Conservation (phyloP, 805 yeast genomes). For the Candida silvicultrix region DNA sequence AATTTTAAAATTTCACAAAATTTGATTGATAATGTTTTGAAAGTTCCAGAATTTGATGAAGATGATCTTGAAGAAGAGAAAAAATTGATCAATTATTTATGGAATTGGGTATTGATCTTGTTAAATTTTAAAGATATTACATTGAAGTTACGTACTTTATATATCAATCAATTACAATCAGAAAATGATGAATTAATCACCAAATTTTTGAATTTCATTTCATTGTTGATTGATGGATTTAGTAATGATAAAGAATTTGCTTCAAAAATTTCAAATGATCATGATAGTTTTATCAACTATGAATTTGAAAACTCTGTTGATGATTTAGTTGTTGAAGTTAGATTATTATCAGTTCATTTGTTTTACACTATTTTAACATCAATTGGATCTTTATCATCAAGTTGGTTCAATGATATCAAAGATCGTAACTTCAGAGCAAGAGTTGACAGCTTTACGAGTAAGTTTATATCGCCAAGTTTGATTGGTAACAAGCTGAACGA, state of each 20-base stretch:
- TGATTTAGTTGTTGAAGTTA: conserved; percentile 22
- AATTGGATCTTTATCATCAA: conserved; percentile 51
- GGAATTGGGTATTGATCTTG: conserved; percentile 65
- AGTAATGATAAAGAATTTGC: conserved; percentile 17
- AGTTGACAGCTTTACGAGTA: conserved; percentile 57
- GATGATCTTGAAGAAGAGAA: conserved; percentile 30
- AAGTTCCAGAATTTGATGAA: conserved; percentile 28
- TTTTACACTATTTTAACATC: conserved; percentile 42
- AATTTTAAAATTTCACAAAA: conserved; percentile 23
- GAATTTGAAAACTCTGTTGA: conserved; percentile 4
- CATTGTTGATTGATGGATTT: conserved; percentile 43
- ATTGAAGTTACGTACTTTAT: conserved; percentile 53
- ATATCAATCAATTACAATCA: conserved; percentile 48
- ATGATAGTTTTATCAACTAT: conserved; percentile 19
- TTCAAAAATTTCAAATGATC: conserved; percentile 11
- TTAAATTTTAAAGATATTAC: conserved; percentile 60
- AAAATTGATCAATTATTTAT: conserved; percentile 39
- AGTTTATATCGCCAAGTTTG: conserved; percentile 57
- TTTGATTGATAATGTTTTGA: conserved; percentile 30
- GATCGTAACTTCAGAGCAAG: conserved; percentile 56
- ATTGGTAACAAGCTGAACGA: conserved; percentile 50
- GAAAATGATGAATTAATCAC: conserved; percentile 37
- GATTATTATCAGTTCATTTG: conserved; percentile 40
- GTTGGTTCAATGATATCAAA: conserved; percentile 68
- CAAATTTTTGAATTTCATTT: conserved; percentile 44